Percentiles rank a stretch among this genome's conserved stretches.
These are phyloP conservation scores for Mucor indicus DNA, from an alignment of 371 early-diverging fungal genomes.

Conservation along the genomic window DNA sequence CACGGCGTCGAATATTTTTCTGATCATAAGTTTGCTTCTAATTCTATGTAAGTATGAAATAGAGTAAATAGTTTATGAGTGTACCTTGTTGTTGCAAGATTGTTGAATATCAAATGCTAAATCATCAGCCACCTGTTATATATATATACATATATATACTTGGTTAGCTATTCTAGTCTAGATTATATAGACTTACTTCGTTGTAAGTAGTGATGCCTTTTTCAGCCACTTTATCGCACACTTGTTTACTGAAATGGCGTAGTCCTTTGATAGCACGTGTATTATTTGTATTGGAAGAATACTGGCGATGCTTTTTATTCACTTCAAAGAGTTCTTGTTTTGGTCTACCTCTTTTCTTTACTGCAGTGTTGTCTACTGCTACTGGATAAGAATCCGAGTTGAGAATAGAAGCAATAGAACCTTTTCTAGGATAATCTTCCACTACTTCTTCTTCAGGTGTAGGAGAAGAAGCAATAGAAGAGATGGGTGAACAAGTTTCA, in stretches of 20 bases:
- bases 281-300: not conserved
- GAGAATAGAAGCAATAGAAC: constrained; percentile 44
- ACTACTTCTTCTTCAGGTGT: constrained; percentile 14
- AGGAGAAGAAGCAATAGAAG: constrained; percentile 16
- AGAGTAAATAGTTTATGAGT: too few species aligned
- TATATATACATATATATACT: too few species aligned
- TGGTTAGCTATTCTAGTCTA: too few species aligned
- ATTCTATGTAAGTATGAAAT: too few species aligned
- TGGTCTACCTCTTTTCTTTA: too few species aligned
- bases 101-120: constrained; percentile 23
- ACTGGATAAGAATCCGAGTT: constrained; percentile 27
- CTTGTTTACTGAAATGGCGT: constrained; percentile 55
- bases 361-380: too few species aligned
- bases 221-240: constrained; percentile 56
- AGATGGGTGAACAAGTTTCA: constrained; percentile 4
- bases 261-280: constrained; percentile 29
- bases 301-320: not conserved
- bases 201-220: constrained; percentile 61
- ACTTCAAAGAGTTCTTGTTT: not conserved
- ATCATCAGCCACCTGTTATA: constrained; percentile 41
- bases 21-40: too few species aligned
- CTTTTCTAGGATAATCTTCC: constrained; percentile 25
- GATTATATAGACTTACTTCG: too few species aligned
- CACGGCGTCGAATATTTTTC: constrained; percentile 74
- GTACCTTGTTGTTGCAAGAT: too few species aligned